Evolutionary conservation across 345 rosid species (phyloP), one percentile per base, ranked within the genome.

Genomic region (Cardamine occulta): DNA sequence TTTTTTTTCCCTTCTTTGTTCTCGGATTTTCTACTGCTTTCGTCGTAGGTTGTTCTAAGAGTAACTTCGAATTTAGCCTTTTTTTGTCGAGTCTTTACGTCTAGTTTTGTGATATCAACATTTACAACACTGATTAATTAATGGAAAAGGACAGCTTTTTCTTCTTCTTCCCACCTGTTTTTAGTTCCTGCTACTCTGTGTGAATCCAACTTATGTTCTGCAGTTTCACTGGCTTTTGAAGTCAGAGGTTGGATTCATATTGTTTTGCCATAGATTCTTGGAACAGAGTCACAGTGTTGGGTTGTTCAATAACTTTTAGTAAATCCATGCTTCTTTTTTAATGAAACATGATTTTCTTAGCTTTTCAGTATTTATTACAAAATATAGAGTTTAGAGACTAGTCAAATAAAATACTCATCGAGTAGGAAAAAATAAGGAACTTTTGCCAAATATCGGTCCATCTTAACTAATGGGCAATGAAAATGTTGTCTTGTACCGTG

Each of bases 71-170:
- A 1, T 63, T 35, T 55, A 70, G 71, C 66, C 5, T 32, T 47
- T 58, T 68, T 17, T 70, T 10, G 70, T 69, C 58, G 37, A 77
- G 70, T 76, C 76, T 77, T 77, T 63, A 62, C 45, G 37, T 64
- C 37, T 55, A 37, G 62, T 70, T 77, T 48, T 71, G 76, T 86
- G 84, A 82, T 80, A 68, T 87, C 84, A 81, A 84, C 80, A 84
- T 79, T 84, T 82, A 80, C 81, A 63, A 75, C 69, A 84, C 66
- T 82, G 86, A 88, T 88, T 80, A 86, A 87, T 86, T 79, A 80
- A 82, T 85, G 86, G 69, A 75, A 70, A 73, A 79, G 15, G 73
- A 58, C 26, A 15, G 8, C 12, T 17, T 39, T 9, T 32, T 21
- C 35, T 14, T 35, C 5, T 12, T 52, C 45, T 52, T 59, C 42